Evolutionary conservation across 1,284 basidiomycete genomes (phyloP).

Genomic region (Albatrellus sp.): DNA sequence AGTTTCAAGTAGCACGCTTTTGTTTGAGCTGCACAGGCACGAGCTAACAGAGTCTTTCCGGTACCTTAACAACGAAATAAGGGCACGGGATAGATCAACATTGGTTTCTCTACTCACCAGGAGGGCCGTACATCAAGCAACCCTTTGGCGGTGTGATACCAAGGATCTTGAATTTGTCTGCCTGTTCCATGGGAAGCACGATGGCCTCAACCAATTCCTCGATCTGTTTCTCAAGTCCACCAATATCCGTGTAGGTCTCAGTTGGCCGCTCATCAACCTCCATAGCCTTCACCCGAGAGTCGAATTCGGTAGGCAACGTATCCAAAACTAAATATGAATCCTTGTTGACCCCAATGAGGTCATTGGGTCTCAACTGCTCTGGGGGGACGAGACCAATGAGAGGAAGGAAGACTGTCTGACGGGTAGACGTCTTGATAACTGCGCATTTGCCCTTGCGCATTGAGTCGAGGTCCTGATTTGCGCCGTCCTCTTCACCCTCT

Average conservation of each 20-base stretch:
- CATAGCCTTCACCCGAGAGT: constrained; percentile 82
- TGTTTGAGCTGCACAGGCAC: constrained; percentile 75
- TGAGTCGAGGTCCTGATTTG: constrained; percentile 86
- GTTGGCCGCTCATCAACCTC: constrained; percentile 81
- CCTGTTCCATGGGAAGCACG: constrained; percentile 72
- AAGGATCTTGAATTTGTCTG: constrained; percentile 71
- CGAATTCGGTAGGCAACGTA: constrained; percentile 69
- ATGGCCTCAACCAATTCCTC: constrained; percentile 75
- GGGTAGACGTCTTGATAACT: constrained; percentile 96
- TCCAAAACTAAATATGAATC: constrained; percentile 98
- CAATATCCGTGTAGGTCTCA: constrained; percentile 72
- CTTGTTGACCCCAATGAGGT: constrained; percentile 98
- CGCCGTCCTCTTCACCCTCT: constrained; percentile 86
- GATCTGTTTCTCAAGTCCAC: constrained; percentile 74
- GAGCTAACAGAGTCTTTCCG: constrained; percentile 67
- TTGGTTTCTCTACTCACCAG: constrained; percentile 29
- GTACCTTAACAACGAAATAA: constrained; percentile 33
- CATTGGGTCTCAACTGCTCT: constrained; percentile 80
- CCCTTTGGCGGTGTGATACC: constrained; percentile 77
- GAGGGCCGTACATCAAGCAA: constrained; percentile 71
- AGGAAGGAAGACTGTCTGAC: constrained; percentile 97
- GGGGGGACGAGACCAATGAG: constrained; percentile 94
- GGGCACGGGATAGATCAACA: neutral
- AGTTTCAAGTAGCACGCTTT: constrained; percentile 75
- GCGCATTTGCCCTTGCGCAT: constrained; percentile 96